Conservation (phyloP, 202 grass and related monocot species). For the Panicum virgatum region DNA sequence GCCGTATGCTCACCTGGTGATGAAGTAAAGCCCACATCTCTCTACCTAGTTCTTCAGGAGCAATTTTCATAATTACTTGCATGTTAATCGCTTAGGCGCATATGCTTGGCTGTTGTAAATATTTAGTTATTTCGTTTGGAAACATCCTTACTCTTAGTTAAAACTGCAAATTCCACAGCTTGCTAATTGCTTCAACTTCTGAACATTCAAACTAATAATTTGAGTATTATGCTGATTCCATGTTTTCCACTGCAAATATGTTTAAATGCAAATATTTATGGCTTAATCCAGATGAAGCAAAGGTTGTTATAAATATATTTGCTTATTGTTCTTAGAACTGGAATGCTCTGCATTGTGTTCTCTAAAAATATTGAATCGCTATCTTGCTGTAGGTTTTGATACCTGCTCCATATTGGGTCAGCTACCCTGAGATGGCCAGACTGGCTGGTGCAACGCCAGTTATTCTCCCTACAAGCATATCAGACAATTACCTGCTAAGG, state of each 20-base stretch:
- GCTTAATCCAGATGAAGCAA: conserved; percentile 28
- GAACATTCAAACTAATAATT: background rate
- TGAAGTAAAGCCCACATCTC: conserved; percentile 57
- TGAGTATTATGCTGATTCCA: background rate
- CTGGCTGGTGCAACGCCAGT: conserved; percentile 79
- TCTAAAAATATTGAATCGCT: conserved; percentile 16
- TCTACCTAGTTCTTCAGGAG: background rate
- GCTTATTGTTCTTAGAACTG: conserved; percentile 34
- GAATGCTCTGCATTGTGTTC: background rate
- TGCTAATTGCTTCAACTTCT: background rate
- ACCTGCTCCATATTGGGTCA: conserved; percentile 94
- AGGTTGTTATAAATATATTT: background rate
- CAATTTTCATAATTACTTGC: background rate
- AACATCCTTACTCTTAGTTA: background rate
- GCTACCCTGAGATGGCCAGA: conserved; percentile 96
- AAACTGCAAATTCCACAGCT: background rate
- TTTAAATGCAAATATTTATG: background rate
- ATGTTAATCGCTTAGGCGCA: background rate
- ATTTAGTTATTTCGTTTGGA: background rate
- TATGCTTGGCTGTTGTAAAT: conserved; percentile 5
- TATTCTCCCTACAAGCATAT: conserved; percentile 85
- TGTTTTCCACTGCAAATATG: background rate
- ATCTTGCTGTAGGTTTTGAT: conserved; percentile 70
- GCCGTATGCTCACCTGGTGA: conserved; percentile 86
- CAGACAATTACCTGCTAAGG: conserved; percentile 73